Base-by-base conservation (phyloP, 2,329 filamentous ascomycete species). In the Colletotrichum sp. region DNA sequence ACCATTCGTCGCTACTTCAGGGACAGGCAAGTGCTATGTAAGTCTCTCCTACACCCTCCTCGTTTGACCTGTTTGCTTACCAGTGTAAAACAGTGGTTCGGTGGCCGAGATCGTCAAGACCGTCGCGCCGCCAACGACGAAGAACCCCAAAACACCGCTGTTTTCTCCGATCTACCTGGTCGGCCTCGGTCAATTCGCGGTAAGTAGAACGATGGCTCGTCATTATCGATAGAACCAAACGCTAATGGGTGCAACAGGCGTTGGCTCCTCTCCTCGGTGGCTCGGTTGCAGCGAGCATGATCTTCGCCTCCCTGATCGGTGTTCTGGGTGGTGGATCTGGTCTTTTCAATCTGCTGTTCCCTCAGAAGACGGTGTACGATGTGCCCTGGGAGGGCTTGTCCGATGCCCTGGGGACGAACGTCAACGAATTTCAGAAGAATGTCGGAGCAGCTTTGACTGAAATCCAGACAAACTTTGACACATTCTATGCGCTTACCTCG, bases 371-470 rank as follows among this genome's bases (percentile, higher is more conserved):
- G 4, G 28, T 36, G 13, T 5, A 57, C 2, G 16, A 30, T 1
- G 71, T 73, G 15, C 30, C 65, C 8, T 73, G 71, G 71, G 71
- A 73, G 36, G 30, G 24, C 5, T 36, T 73, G 9, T 73, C 71
- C 1, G 65, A 39, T 15, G 7, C 39, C 8, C 12, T 73, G 8
- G 44, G 55, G 6, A 21, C 34, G 8, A 13, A 70, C 28, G 71
- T 70, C 28, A 70, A 70, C 10, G 55, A 70, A 6, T 73, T n/a
- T 65, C 71, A 73, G 8, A 70, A 73, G 21, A 39, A 70, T 15
- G 39, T 73, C 8, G 71, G 71, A 16, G 21, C 21, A 5, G 57
- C 66, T 1, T 55, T 73, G 57, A 70, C 57, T 8, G n/a, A 69
- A 18, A 73, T 73, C 3, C 66, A 70, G 62, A 73, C 66, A 39